Evolutionary conservation across 2,329 filamentous ascomycete species (phyloP).

Genomic region (Penicillium freii): DNA sequence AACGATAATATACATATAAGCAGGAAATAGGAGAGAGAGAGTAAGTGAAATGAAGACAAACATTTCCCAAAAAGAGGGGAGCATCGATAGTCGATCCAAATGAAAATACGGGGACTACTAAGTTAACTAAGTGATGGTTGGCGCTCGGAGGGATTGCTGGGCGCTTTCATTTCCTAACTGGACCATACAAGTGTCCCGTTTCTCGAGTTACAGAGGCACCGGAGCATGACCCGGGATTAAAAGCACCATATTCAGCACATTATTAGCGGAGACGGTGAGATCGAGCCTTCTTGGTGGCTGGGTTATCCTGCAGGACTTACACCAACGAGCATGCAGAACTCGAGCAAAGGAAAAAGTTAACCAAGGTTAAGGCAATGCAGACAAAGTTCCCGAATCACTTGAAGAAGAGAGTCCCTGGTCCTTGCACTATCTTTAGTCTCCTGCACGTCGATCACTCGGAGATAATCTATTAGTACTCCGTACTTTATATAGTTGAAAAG

Average conservation of each 20-base stretch:
- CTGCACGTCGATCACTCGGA: constrained; percentile 8
- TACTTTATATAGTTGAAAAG: neutral
- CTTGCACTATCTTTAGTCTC: neutral
- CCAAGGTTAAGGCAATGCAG: constrained; percentile 24
- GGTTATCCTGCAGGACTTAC: constrained; percentile 16
- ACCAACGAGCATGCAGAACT: constrained; percentile 34
- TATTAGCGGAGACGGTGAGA: constrained; percentile 33
- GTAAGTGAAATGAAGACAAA: constrained; percentile 1
- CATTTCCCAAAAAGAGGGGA: constrained; percentile 2
- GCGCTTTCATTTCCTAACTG: constrained; percentile 31
- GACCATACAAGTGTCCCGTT: constrained; percentile 21
- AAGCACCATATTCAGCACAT: constrained; percentile 20
- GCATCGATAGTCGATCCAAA: constrained; percentile 28
- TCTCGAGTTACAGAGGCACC: neutral
- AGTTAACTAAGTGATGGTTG: constrained; percentile 20
- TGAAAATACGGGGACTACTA: constrained; percentile 2
- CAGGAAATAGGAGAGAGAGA: neutral
- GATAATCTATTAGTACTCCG: neutral
- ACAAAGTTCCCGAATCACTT: constrained; percentile 26
- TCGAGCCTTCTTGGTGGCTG: constrained; percentile 30
- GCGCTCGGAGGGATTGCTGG: constrained; percentile 25
- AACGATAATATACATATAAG: constrained; percentile 17
- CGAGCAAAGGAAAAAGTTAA: constrained; percentile 15
- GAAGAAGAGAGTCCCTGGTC: neutral
- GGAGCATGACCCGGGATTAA: constrained; percentile 17